Evolutionary conservation across 164 flowering plant genomes (phyloP), one percentile per base, ranked within the genome.

Genomic region (Sedum album): DNA sequence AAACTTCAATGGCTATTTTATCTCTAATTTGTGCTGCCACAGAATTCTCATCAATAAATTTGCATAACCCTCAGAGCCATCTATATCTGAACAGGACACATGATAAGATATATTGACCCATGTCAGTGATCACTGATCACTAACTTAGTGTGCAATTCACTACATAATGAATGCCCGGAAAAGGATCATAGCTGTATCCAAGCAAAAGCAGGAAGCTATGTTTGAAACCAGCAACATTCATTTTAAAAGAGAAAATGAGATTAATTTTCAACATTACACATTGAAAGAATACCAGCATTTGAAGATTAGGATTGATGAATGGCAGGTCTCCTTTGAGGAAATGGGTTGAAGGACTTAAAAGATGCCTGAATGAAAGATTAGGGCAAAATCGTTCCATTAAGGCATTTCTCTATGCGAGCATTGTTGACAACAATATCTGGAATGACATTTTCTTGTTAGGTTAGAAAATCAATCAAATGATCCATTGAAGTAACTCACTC

Each of bases 1-100:
- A 36, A 28, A 93, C 88, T 79, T 93, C 94, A 76, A 63, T 55
- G 44, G 87, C 87, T 68, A 93, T 84, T 71, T 73, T 74, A 65
- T 75, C 76, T 75, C 79, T 85, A 69, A 93, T 88, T 69, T 79
- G 84, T 48, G 85, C 90, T 0, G 98, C 88, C 69, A 93, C 86
- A 17, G 74, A 68, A 74, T 80, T 84, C 46, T 96, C 97, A 77
- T 90, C 86, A 68, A 93, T 84, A n/a, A 86, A 68, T 57, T 57
- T 28, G 62, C 62, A 28, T 57, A 57, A 57, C 62, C 62, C 14
- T 57, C 62, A 28, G 62, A 11, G 62, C 11, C 62, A 10, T 57
- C 31, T 26, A 57, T 28, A 28, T 57, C 62, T 57, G 62, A 57
- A 28, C 8, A 57, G 62, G 8, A 28, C 2, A 57, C 62, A 14